Evolutionary conservation across 2,329 filamentous ascomycete genomes (phyloP).

Genomic region (Pseudocercospora cruenta): DNA sequence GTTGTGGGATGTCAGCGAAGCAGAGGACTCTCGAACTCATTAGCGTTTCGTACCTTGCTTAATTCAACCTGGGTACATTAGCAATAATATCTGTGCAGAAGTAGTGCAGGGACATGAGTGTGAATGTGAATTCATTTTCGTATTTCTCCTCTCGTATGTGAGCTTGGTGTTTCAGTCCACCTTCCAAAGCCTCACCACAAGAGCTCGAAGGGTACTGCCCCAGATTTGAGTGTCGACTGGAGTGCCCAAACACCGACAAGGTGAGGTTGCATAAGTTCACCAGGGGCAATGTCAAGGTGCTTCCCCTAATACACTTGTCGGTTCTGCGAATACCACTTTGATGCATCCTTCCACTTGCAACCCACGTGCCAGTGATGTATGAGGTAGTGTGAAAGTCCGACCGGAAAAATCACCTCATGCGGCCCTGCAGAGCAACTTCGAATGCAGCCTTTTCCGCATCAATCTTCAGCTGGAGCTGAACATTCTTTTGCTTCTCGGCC

Average conservation of each 20-base stretch:
- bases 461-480: conserved; percentile 4
- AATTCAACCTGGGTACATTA: not conserved
- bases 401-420: not conserved
- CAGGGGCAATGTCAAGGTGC: too few species aligned
- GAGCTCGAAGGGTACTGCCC: not conserved
- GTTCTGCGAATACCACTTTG: not conserved
- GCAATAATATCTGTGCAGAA: not conserved
- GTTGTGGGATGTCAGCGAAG: not conserved
- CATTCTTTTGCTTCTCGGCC: conserved; percentile 12
- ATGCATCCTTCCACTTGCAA: not conserved
- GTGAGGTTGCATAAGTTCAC: not conserved
- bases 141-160: not conserved
- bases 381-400: not conserved
- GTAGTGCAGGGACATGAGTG: not conserved
- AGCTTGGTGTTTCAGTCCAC: not conserved
- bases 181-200: not conserved
- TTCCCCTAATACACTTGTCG: too few species aligned
- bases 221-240: not conserved
- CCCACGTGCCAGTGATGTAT: not conserved
- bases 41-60: not conserved
- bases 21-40: not conserved
- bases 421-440: not conserved
- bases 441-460: conserved; percentile 9
- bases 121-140: not conserved
- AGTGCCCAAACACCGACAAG: not conserved